A percentile compares a stretch with the other conserved stretches of the same genome.
Evolutionary conservation across 176 grass and related monocot species (phyloP).

Genomic region (Thinopyrum elongatum): DNA sequence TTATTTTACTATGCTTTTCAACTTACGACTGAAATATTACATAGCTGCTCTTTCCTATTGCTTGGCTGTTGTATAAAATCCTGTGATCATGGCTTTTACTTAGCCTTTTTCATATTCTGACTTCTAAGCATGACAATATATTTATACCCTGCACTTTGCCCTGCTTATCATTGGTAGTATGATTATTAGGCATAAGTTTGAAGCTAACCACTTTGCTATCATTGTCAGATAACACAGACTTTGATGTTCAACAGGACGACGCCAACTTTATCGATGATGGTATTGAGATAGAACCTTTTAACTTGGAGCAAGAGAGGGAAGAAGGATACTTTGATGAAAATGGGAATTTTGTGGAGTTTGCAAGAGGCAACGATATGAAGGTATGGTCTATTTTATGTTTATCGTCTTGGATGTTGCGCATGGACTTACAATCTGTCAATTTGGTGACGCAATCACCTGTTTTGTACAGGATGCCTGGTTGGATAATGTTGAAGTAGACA

Average conservation of each 20-base stretch:
- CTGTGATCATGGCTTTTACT: neutral
- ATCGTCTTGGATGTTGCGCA: neutral
- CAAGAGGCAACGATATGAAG: constrained; percentile 79
- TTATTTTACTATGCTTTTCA: neutral
- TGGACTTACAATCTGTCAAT: neutral
- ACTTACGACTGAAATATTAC: neutral
- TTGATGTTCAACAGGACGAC: constrained; percentile 60
- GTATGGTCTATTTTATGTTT: constrained; percentile 36
- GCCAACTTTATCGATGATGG: constrained; percentile 79
- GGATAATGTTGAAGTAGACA: constrained; percentile 73
- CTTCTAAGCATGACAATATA: neutral
- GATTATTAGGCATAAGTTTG: neutral
- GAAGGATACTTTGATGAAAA: constrained; percentile 94
- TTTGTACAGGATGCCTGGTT: constrained; percentile 88
- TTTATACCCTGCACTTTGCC: neutral
- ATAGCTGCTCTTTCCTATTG: neutral
- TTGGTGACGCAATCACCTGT: constrained; percentile 13
- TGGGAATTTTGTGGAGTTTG: constrained; percentile 90
- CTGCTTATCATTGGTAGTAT: neutral
- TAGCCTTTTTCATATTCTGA: neutral
- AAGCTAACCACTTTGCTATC: neutral
- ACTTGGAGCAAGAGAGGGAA: constrained; percentile 90
- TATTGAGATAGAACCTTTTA: constrained; percentile 92
- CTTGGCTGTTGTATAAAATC: neutral
- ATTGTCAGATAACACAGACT: constrained; percentile 37